Conservation (phyloP, 1,139 yeast species). For the Hanseniaspora gamundiae region DNA sequence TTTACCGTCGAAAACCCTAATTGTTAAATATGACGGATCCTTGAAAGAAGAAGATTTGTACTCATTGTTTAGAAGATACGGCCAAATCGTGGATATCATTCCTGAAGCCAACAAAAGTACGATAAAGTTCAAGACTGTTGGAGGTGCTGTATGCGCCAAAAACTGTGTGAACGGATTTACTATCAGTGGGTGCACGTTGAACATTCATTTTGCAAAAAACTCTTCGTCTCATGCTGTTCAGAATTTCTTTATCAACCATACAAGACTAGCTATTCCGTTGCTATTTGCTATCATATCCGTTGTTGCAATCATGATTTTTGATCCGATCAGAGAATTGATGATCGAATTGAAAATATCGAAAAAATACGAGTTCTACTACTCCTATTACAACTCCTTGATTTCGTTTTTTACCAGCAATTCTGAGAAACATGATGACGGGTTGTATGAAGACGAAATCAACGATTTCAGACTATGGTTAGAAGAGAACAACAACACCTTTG, state of each 20-base stretch:
- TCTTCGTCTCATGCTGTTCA: slow-evolving; percentile 40
- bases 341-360: slow-evolving; percentile 62
- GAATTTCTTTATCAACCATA: slow-evolving; percentile 57
- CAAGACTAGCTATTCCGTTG: slow-evolving; percentile 57
- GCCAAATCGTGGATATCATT: slow-evolving; percentile 61
- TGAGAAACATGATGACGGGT: slow-evolving; percentile 28
- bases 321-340: slow-evolving; percentile 79
- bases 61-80: slow-evolving; percentile 75
- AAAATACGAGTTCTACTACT: slow-evolving; percentile 30
- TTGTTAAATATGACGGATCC: slow-evolving; percentile 63
- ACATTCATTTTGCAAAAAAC: slow-evolving; percentile 56
- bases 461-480: slow-evolving; percentile 69
- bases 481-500: slow-evolving; percentile 67
- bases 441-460: slow-evolving; percentile 65
- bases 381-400: slow-evolving; percentile 24
- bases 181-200: slow-evolving; percentile 51
- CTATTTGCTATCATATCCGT: slow-evolving; percentile 56
- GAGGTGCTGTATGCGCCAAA: slow-evolving; percentile 77
- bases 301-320: slow-evolving; percentile 74
- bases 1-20: slow-evolving; percentile 50
- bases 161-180: slow-evolving; percentile 78
- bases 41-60: slow-evolving; percentile 79
- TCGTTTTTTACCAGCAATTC: slow-evolving; percentile 24
- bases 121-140: slow-evolving; percentile 40
- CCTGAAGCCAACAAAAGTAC: slow-evolving; percentile 36